These are phyloP conservation scores for Lomentospora prolificans DNA, from an alignment of 2,329 filamentous ascomycete genomes.

Conservation along the genomic window DNA sequence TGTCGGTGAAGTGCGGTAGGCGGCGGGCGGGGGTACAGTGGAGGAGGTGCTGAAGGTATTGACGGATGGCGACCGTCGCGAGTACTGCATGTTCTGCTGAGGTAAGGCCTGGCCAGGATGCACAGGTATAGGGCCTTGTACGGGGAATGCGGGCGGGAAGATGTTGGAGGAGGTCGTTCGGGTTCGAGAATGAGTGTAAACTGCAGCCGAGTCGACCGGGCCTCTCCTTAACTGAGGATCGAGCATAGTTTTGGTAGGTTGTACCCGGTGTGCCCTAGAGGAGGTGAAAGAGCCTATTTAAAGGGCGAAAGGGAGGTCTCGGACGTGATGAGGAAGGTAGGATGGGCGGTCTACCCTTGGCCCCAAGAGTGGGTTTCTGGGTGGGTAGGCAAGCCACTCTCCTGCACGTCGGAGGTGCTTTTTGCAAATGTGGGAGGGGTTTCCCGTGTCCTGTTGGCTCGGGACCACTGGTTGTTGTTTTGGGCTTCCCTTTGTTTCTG, in stretches of 20 bases:
- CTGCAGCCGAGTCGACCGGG: conserved; percentile 16
- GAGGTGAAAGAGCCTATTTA: background rate
- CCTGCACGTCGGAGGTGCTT: background rate
- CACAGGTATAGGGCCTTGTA: conserved; percentile 10
- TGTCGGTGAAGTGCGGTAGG: conserved; percentile 44
- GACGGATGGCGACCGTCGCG: conserved; percentile 49
- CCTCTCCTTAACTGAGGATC: conserved; percentile 17
- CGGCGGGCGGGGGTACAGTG: conserved; percentile 52
- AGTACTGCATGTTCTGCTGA: conserved; percentile 8
- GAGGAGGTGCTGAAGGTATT: conserved; percentile 61
- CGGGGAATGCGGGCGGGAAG: conserved; percentile 26
- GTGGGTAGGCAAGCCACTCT: background rate
- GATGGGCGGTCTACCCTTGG: conserved; percentile 1
- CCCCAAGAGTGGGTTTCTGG: background rate
- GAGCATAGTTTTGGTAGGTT: conserved; percentile 2
- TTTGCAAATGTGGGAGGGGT: background rate
- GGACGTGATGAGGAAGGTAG: background rate
- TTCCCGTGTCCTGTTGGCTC: background rate
- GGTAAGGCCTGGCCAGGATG: conserved; percentile 7
- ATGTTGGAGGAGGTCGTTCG: conserved; percentile 47
- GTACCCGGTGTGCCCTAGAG: background rate
- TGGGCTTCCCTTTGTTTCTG: background rate
- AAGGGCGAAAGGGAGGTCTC: conserved; percentile 1
- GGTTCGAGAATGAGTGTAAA: conserved; percentile 44
- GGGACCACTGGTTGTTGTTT: background rate